Evolutionary conservation across 2,329 filamentous ascomycete genomes (phyloP), one percentile per base, ranked within the genome.

Genomic region (Paraphaeosphaeria minitans): DNA sequence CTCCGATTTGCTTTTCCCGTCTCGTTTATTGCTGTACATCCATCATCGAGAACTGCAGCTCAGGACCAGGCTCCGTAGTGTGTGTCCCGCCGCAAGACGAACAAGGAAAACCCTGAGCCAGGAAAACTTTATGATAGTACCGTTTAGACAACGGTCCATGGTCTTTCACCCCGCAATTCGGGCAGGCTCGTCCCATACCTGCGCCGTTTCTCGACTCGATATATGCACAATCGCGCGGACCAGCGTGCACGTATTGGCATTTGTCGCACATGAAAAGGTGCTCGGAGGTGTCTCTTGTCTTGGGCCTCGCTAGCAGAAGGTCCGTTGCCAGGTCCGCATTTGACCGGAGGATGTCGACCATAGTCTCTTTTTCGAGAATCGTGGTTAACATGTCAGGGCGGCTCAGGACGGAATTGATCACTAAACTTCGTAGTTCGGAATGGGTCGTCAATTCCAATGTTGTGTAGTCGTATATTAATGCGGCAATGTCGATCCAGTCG

Each of bases 241-340:
- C 39, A 21, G 39, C 14, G 14, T 41, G 39, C 5, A 41, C 19
- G 13, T 41, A 41, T 41, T 41, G 39, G 39, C 39, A 41, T 6
- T 41, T 16, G 19, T 41, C 39, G 19, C 39, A 41, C 39, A 21
- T 33, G 22, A 35, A 31, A 19, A 50, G 12, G 47, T 31, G 14
- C 13, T 35, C 27, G 21, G 21, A n/a, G 10, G 16, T n/a, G 27
- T 29, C 16, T 29, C 56, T 29, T 29, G 13, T 51, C 55, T 59
- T 43, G 47, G 19, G 52, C 51, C 55, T 58, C 45, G 46, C 45
- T 37, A 67, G 53, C 43, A 67, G 55, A 42, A 67, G 60, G 50
- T 67, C 65, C 5, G 63, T 63, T 31, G 60, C 60, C 43, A 67
- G 53, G 53, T 66, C 60, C 16, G 62, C 62, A 52, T 53, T 61